Conservation (phyloP, 1,284 basidiomycete species). For the Pyrrhoderma noxium region DNA sequence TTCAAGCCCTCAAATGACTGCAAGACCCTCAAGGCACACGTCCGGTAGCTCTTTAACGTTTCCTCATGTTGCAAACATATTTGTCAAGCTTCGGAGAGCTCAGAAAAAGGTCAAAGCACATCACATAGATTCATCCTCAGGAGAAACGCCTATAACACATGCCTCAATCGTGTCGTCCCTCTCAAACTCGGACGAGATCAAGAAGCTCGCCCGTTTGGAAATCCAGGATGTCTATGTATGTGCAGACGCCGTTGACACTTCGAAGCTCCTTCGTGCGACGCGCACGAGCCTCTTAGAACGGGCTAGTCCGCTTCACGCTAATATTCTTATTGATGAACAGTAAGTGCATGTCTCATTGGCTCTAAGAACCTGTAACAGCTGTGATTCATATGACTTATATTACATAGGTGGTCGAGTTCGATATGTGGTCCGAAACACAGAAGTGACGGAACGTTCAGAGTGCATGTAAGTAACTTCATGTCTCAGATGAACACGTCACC, state of each 20-base stretch:
- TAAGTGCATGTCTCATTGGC: slow-evolving; percentile 31
- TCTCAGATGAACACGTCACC: background rate
- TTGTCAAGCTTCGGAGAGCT: slow-evolving; percentile 42
- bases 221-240: slow-evolving; percentile 51
- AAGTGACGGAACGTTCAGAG: slow-evolving; percentile 46
- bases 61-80: slow-evolving; percentile 41
- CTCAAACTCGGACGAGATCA: background rate
- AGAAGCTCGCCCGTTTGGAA: slow-evolving; percentile 28
- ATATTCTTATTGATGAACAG: slow-evolving; percentile 62
- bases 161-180: background rate
- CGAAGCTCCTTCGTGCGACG: slow-evolving; percentile 47
- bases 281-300: slow-evolving; percentile 46
- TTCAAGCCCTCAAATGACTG: too few relatives aligned
- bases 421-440: slow-evolving; percentile 48
- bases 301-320: slow-evolving; percentile 46
- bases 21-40: background rate
- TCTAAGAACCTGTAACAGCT: background rate
- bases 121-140: slow-evolving; percentile 43
- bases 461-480: slow-evolving; percentile 38
- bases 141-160: slow-evolving; percentile 44
- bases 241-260: slow-evolving; percentile 53
- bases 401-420: slow-evolving; percentile 51
- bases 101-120: slow-evolving; percentile 24
- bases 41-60: slow-evolving; percentile 26
- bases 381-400: slow-evolving; percentile 7